Base-by-base conservation (phyloP, 2,329 filamentous ascomycete genomes). In the Nothopassalora personata region DNA sequence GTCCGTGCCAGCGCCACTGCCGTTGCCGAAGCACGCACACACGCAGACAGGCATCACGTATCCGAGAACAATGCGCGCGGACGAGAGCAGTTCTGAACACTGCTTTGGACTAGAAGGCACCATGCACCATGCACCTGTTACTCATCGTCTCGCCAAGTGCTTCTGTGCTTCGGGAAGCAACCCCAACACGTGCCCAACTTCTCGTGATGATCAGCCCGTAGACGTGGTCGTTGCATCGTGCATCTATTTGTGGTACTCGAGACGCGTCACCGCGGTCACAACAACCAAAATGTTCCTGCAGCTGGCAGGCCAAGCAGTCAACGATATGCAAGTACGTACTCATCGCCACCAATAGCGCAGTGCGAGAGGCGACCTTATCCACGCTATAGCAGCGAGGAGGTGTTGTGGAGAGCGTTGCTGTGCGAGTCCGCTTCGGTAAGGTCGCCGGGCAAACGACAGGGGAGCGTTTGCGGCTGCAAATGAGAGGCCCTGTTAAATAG, bases 251-350 rank as follows among this genome's bases (percentile, higher is more conserved):
- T 49, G 18, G 31, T 34, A 11, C 8, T 34, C 19, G 46, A 49
- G 46, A 49, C 46, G 46, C 46, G 46, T 49, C 49, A 34, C 49
- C 30, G 28, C 30, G n/a, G 30, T 11, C 4, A 34, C 49, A 30
- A 31, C 27, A 31, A 28, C 15, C 27, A 31, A 5, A 9, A 10
- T 33, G 49, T 51, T 51, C 49, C 49, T 51, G 49, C 30, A 34
- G 27, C 27, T 51, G 30, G 28, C 13, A 27, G 46, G 23, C 28
- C 11, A 5, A 51, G 49, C 15, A 31, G 49, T 31, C 49, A 51
- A 19, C 49, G 34, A 51, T 18, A 43, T 34, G 49, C 49, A 51
- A 51, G 49, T 34, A 51, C 49, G 49, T 51, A 51, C 30, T 19
- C 27, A 34, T 34, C n/a, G 49, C 49, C 49, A 34, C 49, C 49